Base-by-base conservation (phyloP, 2,329 filamentous ascomycete species). In the Ceratocystis harringtonii region DNA sequence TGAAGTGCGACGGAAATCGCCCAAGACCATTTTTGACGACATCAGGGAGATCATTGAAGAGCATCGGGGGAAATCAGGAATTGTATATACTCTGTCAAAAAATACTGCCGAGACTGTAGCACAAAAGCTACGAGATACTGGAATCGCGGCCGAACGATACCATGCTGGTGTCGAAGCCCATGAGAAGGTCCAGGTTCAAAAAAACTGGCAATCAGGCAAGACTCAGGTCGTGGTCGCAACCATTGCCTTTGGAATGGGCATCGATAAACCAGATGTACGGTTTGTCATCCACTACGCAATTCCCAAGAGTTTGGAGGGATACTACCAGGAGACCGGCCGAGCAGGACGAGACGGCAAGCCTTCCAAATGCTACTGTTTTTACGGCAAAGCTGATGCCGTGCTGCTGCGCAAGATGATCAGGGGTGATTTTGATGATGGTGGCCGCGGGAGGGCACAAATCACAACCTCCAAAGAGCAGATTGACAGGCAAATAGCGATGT, bases 201-300 rank as follows among this genome's bases (percentile, higher is more conserved):
- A 82, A 68, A 75, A 84, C 36, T 99, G 94, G 94, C 94, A 99
- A 74, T 78, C 76, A 55, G 90, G 91, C 5, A 77, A 79, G 63
- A 83, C 87, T 71, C 88, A 96, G 70, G 89, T 99, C 43, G 95
- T 99, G 55, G 94, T 99, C 62, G 95, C 94, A 22, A 99, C 94
- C 0, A 97, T 99, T 74, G 94, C 94, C 28, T 99, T 99, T 73
- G 94, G 94, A 5, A 99, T 99, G 94, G 94, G 94, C n/a, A 99
- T 99, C 69, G 94, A 99, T 78, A 99, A 99, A 74, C 84, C 92
- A 0, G 88, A 99, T 73, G 94, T 99, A 61, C 88, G 94, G 32
- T 99, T 95, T 73, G 94, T 99, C 43, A 90, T 99, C 50, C 95
- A 99, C 72, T 87, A 95, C 71, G 89, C 86, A 55, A 80, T 99